Evolutionary conservation across 768 basidiomycete genomes (phyloP).

Genomic region (Scleroderma bovista): DNA sequence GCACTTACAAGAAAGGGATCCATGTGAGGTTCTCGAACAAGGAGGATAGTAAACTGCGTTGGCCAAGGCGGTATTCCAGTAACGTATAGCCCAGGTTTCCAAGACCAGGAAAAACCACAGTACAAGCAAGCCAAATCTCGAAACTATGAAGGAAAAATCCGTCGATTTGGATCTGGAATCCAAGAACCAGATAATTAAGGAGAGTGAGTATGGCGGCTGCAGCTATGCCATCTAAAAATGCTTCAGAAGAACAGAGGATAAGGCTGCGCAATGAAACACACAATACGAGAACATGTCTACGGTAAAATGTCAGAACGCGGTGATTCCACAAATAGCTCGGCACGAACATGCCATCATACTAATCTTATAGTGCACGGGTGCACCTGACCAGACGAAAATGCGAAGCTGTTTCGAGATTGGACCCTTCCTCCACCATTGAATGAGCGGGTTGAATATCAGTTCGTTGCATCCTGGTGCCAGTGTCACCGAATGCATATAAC

Average conservation of each 20-base stretch:
- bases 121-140: constrained; percentile 74
- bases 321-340: background rate
- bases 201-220: constrained; percentile 59
- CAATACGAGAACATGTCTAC: constrained; percentile 50
- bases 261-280: constrained; percentile 17
- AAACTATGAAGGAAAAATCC: constrained; percentile 74
- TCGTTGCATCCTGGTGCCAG: background rate
- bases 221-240: constrained; percentile 47
- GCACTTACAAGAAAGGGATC: constrained; percentile 35
- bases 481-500: background rate
- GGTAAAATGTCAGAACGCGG: constrained; percentile 3
- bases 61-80: constrained; percentile 68
- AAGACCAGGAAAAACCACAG: constrained; percentile 67
- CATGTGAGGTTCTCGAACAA: constrained; percentile 22
- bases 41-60: constrained; percentile 18
- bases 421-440: constrained; percentile 70
- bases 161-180: constrained; percentile 67
- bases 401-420: constrained; percentile 81
- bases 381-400: constrained; percentile 68
- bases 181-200: constrained; percentile 71
- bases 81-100: constrained; percentile 69
- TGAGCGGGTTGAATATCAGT: constrained; percentile 72
- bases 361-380: constrained; percentile 80
- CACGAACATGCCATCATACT: constrained; percentile 47
- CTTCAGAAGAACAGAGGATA: background rate